A percentile compares a stretch with the other conserved stretches of the same genome.
These are phyloP conservation scores for Purshia tridentata DNA, from an alignment of 306 rosid genomes.

Conservation along the genomic window DNA sequence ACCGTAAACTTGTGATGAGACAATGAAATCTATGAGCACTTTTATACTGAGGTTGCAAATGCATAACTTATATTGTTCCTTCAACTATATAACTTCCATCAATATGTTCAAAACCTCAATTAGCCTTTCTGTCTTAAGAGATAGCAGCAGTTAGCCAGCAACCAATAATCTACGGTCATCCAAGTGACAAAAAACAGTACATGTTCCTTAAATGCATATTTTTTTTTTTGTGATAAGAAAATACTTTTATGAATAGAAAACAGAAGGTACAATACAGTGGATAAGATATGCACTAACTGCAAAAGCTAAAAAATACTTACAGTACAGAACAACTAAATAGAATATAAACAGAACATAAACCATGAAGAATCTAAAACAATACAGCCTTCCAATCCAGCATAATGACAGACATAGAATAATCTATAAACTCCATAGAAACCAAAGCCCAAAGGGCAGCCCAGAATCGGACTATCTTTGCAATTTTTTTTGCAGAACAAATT, in stretches of 20 bases:
- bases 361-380: too few species aligned
- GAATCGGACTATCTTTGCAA: too few species aligned
- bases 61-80: neutral
- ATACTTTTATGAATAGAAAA: neutral
- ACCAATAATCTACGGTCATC: neutral
- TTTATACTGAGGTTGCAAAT: neutral
- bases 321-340: too few species aligned
- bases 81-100: neutral
- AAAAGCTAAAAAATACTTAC: too few species aligned
- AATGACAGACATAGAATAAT: too few species aligned
- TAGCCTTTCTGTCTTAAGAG: neutral
- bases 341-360: too few species aligned
- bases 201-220: neutral
- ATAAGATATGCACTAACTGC: too few species aligned
- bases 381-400: too few species aligned
- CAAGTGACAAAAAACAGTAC: neutral
- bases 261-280: too few species aligned
- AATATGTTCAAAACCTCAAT: neutral
- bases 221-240: neutral
- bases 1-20: neutral
- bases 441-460: too few species aligned
- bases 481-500: neutral
- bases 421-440: too few species aligned
- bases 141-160: neutral
- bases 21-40: neutral